Percentiles rank a stretch among this genome's conserved stretches.
Evolutionary conservation across 805 yeast genomes (phyloP).

Genomic region (Wickerhamomyces ciferrii): DNA sequence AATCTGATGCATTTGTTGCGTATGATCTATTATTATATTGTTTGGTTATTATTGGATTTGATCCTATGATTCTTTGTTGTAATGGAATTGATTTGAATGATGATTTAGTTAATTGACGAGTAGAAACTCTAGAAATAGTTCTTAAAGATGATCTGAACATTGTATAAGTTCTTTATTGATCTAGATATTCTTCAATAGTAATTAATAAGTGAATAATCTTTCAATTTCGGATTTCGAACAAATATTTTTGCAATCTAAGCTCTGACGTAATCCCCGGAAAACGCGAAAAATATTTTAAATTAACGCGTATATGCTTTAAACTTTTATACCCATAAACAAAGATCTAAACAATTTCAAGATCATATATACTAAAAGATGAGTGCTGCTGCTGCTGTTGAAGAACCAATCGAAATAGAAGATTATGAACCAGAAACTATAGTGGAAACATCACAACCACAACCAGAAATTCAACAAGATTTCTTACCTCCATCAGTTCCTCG

Average conservation of each 20-base stretch:
- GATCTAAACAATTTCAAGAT: neutral
- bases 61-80: too few relatives aligned
- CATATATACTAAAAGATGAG: neutral
- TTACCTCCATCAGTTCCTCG: constrained; percentile 30
- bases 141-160: neutral
- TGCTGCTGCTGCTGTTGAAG: neutral
- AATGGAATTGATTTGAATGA: too few relatives aligned
- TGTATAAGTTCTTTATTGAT: too few relatives aligned
- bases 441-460: too few relatives aligned
- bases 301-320: too few relatives aligned
- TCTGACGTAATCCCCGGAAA: too few relatives aligned
- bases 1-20: neutral
- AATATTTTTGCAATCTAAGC: too few relatives aligned
- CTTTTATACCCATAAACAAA: neutral
- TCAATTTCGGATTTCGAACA: too few relatives aligned
- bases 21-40: neutral
- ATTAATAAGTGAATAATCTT: too few relatives aligned
- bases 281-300: too few relatives aligned
- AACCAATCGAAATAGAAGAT: neutral
- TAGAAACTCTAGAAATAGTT: neutral
- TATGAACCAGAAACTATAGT: neutral
- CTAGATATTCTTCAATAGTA: too few relatives aligned
- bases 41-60: too few relatives aligned
- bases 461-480: constrained; percentile 8
- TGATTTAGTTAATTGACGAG: neutral